Conservation (phyloP, 2,329 filamentous ascomycete genomes). For the Alternaria ethzedia region DNA sequence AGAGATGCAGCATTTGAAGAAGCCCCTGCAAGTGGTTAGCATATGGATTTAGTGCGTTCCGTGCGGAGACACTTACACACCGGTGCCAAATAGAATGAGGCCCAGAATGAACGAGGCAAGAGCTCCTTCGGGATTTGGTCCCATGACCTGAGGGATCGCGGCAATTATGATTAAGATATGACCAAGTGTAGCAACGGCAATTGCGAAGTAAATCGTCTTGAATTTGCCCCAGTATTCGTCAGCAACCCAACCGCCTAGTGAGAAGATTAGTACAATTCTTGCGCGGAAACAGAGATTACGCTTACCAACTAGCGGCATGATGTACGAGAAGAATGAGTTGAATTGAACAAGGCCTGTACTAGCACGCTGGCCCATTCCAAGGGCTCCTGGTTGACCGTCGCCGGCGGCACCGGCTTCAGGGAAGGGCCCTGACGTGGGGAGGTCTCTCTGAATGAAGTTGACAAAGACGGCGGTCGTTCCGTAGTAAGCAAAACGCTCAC, state of each 20-base stretch:
- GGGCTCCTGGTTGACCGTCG: constrained; percentile 34
- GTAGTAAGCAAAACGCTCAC: constrained; percentile 41
- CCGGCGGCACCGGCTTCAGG: constrained; percentile 55
- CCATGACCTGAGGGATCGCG: constrained; percentile 55
- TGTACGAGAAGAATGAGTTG: constrained; percentile 30
- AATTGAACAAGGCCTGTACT: constrained; percentile 33
- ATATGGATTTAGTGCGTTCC: background rate
- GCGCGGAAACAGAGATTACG: background rate
- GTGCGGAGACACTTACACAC: constrained; percentile 24
- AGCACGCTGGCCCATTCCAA: constrained; percentile 35
- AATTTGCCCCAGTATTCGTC: constrained; percentile 66
- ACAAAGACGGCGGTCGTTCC: constrained; percentile 35
- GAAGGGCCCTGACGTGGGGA: constrained; percentile 55
- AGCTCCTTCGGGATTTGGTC: constrained; percentile 41
- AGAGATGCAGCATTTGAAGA: constrained; percentile 54
- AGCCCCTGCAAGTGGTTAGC: constrained; percentile 28
- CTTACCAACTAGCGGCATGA: constrained; percentile 34
- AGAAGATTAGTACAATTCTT: constrained; percentile 45
- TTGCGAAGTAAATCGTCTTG: constrained; percentile 63
- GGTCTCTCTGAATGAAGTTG: constrained; percentile 52
- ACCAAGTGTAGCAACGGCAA: constrained; percentile 63
- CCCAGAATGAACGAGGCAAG: constrained; percentile 58
- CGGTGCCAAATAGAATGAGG: constrained; percentile 52
- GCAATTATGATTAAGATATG: constrained; percentile 61
- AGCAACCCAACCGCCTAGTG: constrained; percentile 62